Evolutionary conservation across 1,139 yeast species (phyloP).

Genomic region (Saccharomyces uvarum): DNA sequence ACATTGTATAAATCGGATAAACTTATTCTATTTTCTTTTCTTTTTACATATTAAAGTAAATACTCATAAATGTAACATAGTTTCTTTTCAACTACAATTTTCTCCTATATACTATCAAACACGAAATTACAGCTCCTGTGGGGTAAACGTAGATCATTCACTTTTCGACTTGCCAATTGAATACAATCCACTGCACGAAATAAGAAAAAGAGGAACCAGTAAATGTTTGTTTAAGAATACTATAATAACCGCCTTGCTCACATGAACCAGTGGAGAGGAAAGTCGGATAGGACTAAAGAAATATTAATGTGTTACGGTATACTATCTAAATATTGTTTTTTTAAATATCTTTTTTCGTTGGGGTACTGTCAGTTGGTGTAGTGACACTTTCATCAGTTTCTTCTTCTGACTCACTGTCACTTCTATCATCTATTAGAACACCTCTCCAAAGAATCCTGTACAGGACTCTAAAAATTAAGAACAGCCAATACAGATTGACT

Average conservation of each 20-base stretch:
- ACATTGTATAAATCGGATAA: not conserved
- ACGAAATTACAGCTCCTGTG: not conserved
- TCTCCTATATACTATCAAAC: not conserved
- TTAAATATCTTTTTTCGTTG: not conserved
- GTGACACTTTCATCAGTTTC: conserved; percentile 12
- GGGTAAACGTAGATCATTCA: not conserved
- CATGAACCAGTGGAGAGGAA: not conserved
- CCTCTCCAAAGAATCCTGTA: conserved; percentile 48
- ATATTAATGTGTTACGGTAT: not conserved
- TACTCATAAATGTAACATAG: not conserved
- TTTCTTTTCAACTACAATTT: not conserved
- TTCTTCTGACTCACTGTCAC: conserved; percentile 58
- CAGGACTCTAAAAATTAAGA: conserved; percentile 66
- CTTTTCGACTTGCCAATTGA: not conserved
- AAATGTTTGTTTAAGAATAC: not conserved
- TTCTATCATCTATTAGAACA: conserved; percentile 68
- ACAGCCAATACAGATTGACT: conserved; percentile 80
- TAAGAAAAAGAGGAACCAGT: not conserved
- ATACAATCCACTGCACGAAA: not conserved
- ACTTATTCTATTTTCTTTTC: not conserved
- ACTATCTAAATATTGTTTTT: not conserved
- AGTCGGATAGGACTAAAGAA: not conserved
- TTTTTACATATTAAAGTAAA: not conserved
- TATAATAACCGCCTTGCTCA: not conserved
- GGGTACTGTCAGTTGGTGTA: not conserved